Evolutionary conservation across 768 basidiomycete species (phyloP).

Genomic region (Lactarius psammicola): DNA sequence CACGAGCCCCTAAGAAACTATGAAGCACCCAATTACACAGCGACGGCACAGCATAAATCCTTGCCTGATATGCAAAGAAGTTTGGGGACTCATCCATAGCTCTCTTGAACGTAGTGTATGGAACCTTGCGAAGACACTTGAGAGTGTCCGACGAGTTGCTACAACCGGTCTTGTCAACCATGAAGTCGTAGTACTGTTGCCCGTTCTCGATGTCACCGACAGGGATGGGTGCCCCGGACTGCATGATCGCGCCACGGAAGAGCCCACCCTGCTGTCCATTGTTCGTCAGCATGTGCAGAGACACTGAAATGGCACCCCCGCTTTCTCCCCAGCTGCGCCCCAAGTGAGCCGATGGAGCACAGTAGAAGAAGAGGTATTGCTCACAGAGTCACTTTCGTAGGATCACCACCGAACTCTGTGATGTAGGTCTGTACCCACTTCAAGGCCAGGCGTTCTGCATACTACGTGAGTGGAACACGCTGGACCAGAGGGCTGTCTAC

Average conservation of each 20-base stretch:
- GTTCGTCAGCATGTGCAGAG: conserved; percentile 44
- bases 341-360: conserved; percentile 12
- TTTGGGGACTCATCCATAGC: conserved; percentile 38
- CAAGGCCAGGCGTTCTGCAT: conserved; percentile 54
- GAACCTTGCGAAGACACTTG: conserved; percentile 42
- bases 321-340: conserved; percentile 47
- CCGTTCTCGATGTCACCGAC: conserved; percentile 34
- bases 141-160: conserved; percentile 38
- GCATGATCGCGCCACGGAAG: conserved; percentile 47
- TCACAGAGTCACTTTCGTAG: conserved; percentile 56
- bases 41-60: not conserved
- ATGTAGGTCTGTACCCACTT: conserved; percentile 70
- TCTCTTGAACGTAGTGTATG: conserved; percentile 35
- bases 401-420: conserved; percentile 61
- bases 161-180: conserved; percentile 44
- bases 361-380: conserved; percentile 24
- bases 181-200: conserved; percentile 42
- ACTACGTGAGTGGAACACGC: not conserved
- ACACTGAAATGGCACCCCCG: conserved; percentile 53
- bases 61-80: conserved; percentile 38
- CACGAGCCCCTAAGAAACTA: conserved; percentile 27
- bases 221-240: conserved; percentile 42
- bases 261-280: conserved; percentile 39
- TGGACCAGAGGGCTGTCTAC: conserved; percentile 26
- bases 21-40: not conserved